These are phyloP conservation scores for Diplosphaera chodatii DNA, from an alignment of 139 green algal species.

Conservation along the genomic window DNA sequence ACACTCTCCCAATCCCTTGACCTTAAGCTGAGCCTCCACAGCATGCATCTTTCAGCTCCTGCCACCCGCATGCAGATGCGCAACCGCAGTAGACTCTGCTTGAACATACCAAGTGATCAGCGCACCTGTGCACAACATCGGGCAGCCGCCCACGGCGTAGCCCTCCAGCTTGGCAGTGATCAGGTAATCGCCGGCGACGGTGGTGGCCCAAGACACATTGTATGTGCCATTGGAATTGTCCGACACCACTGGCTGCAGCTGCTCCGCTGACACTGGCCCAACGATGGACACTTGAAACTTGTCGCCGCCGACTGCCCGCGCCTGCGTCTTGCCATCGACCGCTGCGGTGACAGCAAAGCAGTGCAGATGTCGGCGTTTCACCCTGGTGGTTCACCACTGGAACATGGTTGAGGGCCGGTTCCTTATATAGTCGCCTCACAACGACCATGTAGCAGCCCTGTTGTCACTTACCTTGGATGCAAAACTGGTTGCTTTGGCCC, in stretches of 20 bases:
- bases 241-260: background rate
- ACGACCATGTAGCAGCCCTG: background rate
- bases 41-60: no score
- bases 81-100: no score
- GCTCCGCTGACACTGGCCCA: background rate
- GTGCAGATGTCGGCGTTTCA: no score
- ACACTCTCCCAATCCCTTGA: no score
- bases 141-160: constrained; percentile 5
- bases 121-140: constrained; percentile 8
- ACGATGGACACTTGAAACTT: constrained; percentile 3
- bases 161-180: constrained; percentile 12
- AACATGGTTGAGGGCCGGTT: no score
- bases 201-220: constrained; percentile 12
- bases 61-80: no score
- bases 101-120: no score
- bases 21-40: no score
- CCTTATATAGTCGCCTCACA: no score
- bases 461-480: constrained; percentile 8
- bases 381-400: no score
- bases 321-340: constrained; percentile 18
- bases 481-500: constrained; percentile 5
- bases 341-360: no score
- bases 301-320: constrained; percentile 10
- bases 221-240: constrained; percentile 25
- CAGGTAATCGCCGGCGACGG: constrained; percentile 14